Evolutionary conservation across 1,284 basidiomycete genomes (phyloP).

Genomic region (Ustilago curta): DNA sequence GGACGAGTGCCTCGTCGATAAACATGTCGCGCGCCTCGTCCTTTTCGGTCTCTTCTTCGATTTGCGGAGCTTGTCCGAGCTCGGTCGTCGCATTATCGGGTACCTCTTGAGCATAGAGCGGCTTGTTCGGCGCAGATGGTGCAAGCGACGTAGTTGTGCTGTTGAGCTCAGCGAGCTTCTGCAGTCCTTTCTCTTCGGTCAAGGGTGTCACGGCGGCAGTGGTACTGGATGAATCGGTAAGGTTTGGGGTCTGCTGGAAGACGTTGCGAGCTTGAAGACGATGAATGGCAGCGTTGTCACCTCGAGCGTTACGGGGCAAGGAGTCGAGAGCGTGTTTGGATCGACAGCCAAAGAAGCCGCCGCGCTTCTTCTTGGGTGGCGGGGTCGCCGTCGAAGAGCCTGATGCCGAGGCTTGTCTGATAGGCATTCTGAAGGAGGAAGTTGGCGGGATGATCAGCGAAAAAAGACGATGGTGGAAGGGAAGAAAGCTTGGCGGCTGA

Average conservation of each 20-base stretch:
- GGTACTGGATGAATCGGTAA: constrained; percentile 15
- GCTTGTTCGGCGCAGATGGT: constrained; percentile 1
- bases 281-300: constrained; percentile 42
- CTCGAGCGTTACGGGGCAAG: constrained; percentile 42
- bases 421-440: constrained; percentile 12
- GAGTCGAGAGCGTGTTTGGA: constrained; percentile 53
- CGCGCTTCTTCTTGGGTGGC: constrained; percentile 37
- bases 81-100: not conserved
- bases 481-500: not conserved
- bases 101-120: constrained; percentile 31
- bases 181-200: constrained; percentile 24
- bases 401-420: constrained; percentile 22
- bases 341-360: constrained; percentile 49
- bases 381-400: constrained; percentile 21
- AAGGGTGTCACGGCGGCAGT: constrained; percentile 18
- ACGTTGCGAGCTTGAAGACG: constrained; percentile 38
- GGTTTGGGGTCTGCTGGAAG: constrained; percentile 23
- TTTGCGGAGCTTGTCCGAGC: not conserved
- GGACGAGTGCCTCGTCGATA: constrained; percentile 14
- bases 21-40: constrained; percentile 41
- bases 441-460: not conserved
- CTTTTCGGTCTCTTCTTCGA: constrained; percentile 10
- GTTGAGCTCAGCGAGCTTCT: constrained; percentile 24
- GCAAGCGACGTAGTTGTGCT: constrained; percentile 1
- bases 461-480: not conserved